Conservation (phyloP, 2,329 filamentous ascomycete species). For the Botrytis cinerea region DNA sequence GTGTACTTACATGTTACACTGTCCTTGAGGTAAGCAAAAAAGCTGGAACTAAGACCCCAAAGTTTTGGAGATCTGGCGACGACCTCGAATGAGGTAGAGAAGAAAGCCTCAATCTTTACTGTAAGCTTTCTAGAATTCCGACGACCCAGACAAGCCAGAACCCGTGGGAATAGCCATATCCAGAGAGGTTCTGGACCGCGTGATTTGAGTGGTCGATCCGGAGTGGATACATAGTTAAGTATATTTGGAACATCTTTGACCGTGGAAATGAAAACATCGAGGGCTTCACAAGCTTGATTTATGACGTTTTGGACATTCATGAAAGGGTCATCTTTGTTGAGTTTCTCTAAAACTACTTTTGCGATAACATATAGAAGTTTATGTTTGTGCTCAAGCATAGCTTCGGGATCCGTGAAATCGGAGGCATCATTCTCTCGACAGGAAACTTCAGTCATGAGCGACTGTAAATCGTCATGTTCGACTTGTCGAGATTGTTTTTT, state of each 20-base stretch:
- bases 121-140: conserved; percentile 50
- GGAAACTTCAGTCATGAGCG: conserved; percentile 60
- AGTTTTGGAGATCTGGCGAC: conserved; percentile 49
- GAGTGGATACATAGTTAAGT: conserved; percentile 52
- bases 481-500: conserved; percentile 62
- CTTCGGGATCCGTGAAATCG: conserved; percentile 53
- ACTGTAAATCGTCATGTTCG: conserved; percentile 73
- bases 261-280: conserved; percentile 75
- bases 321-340: conserved; percentile 70
- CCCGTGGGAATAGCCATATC: conserved; percentile 62
- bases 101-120: conserved; percentile 55
- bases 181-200: conserved; percentile 64
- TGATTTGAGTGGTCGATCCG: conserved; percentile 48
- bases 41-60: conserved; percentile 50
- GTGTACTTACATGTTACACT: conserved; percentile 37
- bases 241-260: conserved; percentile 73
- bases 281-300: conserved; percentile 67
- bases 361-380: conserved; percentile 83
- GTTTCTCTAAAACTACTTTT: conserved; percentile 72
- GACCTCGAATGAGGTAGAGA: conserved; percentile 51
- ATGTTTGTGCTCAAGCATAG: conserved; percentile 75
- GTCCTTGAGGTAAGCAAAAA: conserved; percentile 53
- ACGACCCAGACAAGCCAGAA: conserved; percentile 59
- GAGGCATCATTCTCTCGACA: conserved; percentile 61
- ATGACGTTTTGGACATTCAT: conserved; percentile 54